Conservation (phyloP, 495 filamentous ascomycete species). For the Tuber microsphaerosporum region DNA sequence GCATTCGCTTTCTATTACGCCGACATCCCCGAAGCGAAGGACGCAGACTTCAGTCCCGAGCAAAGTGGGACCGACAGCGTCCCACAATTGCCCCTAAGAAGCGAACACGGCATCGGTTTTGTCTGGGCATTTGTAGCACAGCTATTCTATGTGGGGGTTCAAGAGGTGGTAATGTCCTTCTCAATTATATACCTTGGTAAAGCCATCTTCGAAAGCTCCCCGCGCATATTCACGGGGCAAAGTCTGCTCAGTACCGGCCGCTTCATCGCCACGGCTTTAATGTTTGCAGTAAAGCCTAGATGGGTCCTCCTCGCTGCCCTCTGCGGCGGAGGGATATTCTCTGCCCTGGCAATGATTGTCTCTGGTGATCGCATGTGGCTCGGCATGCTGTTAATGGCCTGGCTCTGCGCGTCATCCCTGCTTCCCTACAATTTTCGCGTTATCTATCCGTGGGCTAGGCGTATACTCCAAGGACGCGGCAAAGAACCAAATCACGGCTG, state of each 20-base stretch:
- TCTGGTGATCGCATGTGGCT: constrained; percentile 47
- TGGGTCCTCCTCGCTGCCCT: constrained; percentile 56
- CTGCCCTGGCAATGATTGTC: constrained; percentile 51
- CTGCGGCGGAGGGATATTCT: constrained; percentile 51
- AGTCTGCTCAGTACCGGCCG: constrained; percentile 57
- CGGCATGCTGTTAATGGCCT: constrained; percentile 51
- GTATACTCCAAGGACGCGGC: constrained; percentile 55
- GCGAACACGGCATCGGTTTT: constrained; percentile 11
- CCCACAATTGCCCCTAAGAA: constrained; percentile 9
- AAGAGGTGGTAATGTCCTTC: constrained; percentile 52
- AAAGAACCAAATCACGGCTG: constrained; percentile 51
- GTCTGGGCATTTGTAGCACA: constrained; percentile 51
- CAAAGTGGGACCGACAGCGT: not conserved
- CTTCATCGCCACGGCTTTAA: constrained; percentile 53
- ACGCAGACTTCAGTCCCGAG: constrained; percentile 50
- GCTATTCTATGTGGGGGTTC: constrained; percentile 61
- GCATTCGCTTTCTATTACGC: constrained; percentile 61
- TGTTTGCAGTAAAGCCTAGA: constrained; percentile 56
- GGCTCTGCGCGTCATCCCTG: constrained; percentile 53
- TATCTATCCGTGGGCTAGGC: constrained; percentile 56
- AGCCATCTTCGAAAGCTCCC: constrained; percentile 29
- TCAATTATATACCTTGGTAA: constrained; percentile 15
- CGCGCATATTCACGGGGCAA: constrained; percentile 49
- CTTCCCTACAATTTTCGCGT: constrained; percentile 59
- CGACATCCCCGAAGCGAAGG: constrained; percentile 60